Evolutionary conservation across 345 rosid genomes (phyloP).

Genomic region (Aquilaria malaccensis): DNA sequence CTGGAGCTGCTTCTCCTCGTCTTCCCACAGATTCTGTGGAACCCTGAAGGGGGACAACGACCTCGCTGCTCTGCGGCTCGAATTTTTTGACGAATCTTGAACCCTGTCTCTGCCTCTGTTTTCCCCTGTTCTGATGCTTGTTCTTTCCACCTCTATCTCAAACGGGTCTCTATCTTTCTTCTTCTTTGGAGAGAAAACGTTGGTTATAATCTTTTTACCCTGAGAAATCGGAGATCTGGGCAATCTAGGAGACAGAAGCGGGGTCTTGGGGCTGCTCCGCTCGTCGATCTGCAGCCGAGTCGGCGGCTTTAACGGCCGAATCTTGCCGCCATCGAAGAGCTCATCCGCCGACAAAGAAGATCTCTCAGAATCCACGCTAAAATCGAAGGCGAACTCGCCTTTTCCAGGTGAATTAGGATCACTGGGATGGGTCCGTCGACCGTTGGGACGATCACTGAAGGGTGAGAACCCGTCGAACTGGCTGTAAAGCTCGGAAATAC

Average conservation of each 20-base stretch:
- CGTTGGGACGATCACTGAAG: slow-evolving; percentile 27
- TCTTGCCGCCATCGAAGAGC: slow-evolving; percentile 68
- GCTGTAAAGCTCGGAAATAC: slow-evolving; percentile 44
- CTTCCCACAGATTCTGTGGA: slow-evolving; percentile 74
- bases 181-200: slow-evolving; percentile 48
- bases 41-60: slow-evolving; percentile 77
- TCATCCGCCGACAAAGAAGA: slow-evolving; percentile 56
- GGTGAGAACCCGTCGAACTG: slow-evolving; percentile 28
- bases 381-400: slow-evolving; percentile 53
- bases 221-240: slow-evolving; percentile 49
- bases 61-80: slow-evolving; percentile 49
- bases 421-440: slow-evolving; percentile 56
- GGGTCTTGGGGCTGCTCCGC: slow-evolving; percentile 14
- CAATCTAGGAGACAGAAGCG: slow-evolving; percentile 29
- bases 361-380: slow-evolving; percentile 24
- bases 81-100: slow-evolving; percentile 16
- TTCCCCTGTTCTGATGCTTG: slow-evolving; percentile 20
- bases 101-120: slow-evolving; percentile 47
- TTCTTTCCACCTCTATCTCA: slow-evolving; percentile 26
- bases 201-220: slow-evolving; percentile 41
- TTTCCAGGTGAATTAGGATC: slow-evolving; percentile 38
- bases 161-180: slow-evolving; percentile 38
- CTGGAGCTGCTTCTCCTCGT: slow-evolving; percentile 25
- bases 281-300: slow-evolving; percentile 36
- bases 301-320: slow-evolving; percentile 63